These are phyloP conservation scores for Cladosporium velox DNA, from an alignment of 2,329 filamentous ascomycete species.

Conservation along the genomic window DNA sequence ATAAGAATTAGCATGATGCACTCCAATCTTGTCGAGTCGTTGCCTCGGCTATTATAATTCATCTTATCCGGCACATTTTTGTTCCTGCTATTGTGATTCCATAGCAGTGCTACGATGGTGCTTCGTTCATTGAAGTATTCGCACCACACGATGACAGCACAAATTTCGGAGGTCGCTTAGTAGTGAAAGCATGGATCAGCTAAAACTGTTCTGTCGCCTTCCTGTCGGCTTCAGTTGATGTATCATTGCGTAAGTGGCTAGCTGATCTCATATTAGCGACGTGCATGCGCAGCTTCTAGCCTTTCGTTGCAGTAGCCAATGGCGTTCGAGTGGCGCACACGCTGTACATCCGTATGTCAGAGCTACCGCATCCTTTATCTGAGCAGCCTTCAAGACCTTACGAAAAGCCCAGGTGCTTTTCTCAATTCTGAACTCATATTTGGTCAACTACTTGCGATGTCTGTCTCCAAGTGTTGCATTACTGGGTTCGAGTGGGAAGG, in stretches of 20 bases:
- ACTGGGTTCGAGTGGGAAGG: slow-evolving; percentile 35
- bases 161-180: neutral
- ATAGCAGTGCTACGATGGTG: neutral
- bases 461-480: slow-evolving; percentile 27
- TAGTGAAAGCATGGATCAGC: neutral
- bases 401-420: too few species aligned
- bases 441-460: neutral
- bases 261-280: neutral
- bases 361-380: neutral
- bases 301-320: neutral
- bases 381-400: neutral
- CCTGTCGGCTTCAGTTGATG: neutral
- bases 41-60: neutral
- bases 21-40: neutral
- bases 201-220: neutral
- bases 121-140: neutral
- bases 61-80: neutral
- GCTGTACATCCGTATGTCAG: neutral
- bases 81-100: too few species aligned
- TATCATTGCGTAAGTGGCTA: neutral
- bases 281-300: neutral
- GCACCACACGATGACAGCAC: neutral
- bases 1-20: neutral
- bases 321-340: neutral
- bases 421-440: too few species aligned